Conservation (phyloP, 768 basidiomycete genomes). For the Mycena galericulata region DNA sequence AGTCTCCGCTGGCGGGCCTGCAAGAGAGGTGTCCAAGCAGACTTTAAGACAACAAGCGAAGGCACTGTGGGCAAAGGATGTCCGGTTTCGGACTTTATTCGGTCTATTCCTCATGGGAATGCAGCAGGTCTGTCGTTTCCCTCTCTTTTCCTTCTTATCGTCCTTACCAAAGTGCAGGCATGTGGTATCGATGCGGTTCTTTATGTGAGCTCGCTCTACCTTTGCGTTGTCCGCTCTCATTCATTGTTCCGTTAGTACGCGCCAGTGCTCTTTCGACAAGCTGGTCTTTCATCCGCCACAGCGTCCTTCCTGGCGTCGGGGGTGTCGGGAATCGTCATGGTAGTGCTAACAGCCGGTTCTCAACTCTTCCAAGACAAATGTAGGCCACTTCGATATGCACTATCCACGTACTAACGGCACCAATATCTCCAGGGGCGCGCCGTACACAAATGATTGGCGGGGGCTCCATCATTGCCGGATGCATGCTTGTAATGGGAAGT, state of each 20-base stretch:
- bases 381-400: conserved; percentile 21
- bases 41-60: conserved; percentile 32
- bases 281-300: conserved; percentile 57
- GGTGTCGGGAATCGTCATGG: conserved; percentile 58
- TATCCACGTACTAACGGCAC: not conserved
- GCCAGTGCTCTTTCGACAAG: conserved; percentile 61
- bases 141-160: not conserved
- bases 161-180: conserved; percentile 38
- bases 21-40: conserved; percentile 6
- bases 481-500: conserved; percentile 56
- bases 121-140: conserved; percentile 48
- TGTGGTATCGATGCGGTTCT: conserved; percentile 50
- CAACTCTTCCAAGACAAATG: conserved; percentile 56
- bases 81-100: conserved; percentile 49
- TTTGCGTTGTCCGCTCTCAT: not conserved
- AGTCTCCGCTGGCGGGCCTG: not conserved
- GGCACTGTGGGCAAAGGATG: conserved; percentile 43
- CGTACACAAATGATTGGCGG: conserved; percentile 56
- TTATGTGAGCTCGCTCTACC: conserved; percentile 37
- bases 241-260: conserved; percentile 49
- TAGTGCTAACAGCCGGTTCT: conserved; percentile 52
- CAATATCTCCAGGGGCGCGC: conserved; percentile 39
- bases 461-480: conserved; percentile 51
- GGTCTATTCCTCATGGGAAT: conserved; percentile 58
- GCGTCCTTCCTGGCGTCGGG: conserved; percentile 64